Evolutionary conservation across 805 yeast species (phyloP), one percentile per base, ranked within the genome.

Genomic region (Brettanomyces nanus): DNA sequence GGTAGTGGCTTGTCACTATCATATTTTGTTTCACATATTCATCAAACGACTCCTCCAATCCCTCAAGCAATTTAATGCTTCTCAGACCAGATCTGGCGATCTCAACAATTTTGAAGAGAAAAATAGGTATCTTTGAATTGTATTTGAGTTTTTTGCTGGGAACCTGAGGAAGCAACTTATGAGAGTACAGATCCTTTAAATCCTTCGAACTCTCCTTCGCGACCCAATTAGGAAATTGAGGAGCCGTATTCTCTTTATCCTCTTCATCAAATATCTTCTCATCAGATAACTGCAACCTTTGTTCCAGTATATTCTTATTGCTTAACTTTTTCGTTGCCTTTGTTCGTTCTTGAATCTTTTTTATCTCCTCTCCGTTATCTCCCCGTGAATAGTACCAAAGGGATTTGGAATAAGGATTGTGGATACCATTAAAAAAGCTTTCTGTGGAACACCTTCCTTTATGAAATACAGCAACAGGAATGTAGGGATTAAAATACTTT

Each of bases 321-420:
- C 7, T 9, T n/a, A 10, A 13, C 17, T 15, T 36, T 28, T 42
- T 35, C 21, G 39, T 29, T 28, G 38, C 36, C 15, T 37, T 36
- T 13, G 45, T 50, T 40, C 37, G 54, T 38, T 36, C 45, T 42
- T 43, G 54, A 37, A 63, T 56, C 14, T 48, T 45, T 11, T 47
- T 48, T 9, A 66, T 60, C 20, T 66, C 63, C 6, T 53, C 49
- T 7, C 61, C 59, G 19, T 61, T 57, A 28, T 55, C 61, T 3
- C 64, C 58, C 19, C 68, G 48, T 6, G 59, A 47, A 2, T 51
- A 40, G 35, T 51, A 56, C 73, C 73, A 69, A 13, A 68, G 43
- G 1, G 72, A 66, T 29, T 57, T 53, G 0, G 72, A 58, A 46
- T 68, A 68, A 0, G 73, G 73, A 37, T 69, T 68, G 15, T 34